These are phyloP conservation scores for Podospora australis DNA, from an alignment of 495 filamentous ascomycete genomes.

Conservation along the genomic window DNA sequence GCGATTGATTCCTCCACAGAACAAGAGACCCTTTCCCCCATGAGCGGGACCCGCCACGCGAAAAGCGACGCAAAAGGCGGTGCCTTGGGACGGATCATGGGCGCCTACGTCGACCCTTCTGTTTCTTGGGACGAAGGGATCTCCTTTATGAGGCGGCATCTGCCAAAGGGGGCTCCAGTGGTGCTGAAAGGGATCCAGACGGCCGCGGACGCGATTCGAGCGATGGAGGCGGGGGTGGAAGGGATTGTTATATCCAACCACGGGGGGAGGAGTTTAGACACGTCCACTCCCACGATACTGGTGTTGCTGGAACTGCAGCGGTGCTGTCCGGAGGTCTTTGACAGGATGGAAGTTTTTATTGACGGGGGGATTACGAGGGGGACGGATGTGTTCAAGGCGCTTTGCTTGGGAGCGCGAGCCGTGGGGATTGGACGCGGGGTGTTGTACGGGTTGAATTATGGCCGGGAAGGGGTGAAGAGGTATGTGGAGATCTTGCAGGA, in stretches of 20 bases:
- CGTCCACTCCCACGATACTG: constrained; percentile 53
- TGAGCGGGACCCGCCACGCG: constrained; percentile 28
- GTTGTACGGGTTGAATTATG: constrained; percentile 58
- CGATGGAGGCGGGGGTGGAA: constrained; percentile 48
- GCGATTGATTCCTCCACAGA: constrained; percentile 21
- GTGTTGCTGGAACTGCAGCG: constrained; percentile 59
- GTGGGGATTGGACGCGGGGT: constrained; percentile 61
- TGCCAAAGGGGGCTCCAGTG: constrained; percentile 41
- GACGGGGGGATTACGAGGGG: constrained; percentile 63
- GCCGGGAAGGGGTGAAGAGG: constrained; percentile 67
- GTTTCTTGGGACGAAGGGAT: constrained; percentile 74
- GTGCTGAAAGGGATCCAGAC: constrained; percentile 63
- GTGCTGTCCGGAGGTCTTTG: constrained; percentile 54
- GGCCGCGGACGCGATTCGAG: constrained; percentile 52
- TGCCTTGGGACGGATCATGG: constrained; percentile 66
- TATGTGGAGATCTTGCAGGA: constrained; percentile 60
- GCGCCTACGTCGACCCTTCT: constrained; percentile 61
- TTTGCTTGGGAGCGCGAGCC: constrained; percentile 58
- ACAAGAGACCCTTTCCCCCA: neutral
- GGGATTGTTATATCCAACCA: constrained; percentile 63
- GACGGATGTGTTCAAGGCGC: constrained; percentile 62
- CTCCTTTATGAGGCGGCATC: constrained; percentile 37
- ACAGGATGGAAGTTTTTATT: constrained; percentile 55
- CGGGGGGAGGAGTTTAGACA: constrained; percentile 64
- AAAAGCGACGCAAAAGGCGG: constrained; percentile 64